Conservation (phyloP, 805 yeast genomes). For the Candida manassasensis region DNA sequence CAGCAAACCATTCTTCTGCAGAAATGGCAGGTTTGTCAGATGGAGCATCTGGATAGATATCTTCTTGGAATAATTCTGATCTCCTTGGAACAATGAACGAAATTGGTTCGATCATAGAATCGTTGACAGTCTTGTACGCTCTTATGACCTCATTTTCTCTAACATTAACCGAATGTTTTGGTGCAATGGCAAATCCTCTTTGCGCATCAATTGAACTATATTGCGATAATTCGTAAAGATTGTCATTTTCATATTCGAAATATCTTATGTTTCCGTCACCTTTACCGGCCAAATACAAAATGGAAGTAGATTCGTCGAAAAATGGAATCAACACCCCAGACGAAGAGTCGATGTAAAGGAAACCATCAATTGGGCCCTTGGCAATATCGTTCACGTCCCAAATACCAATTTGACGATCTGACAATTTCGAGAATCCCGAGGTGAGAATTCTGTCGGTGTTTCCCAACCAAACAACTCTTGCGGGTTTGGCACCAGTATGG, state of each 20-base stretch:
- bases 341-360: slow-evolving; percentile 78
- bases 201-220: slow-evolving; percentile 88
- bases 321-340: slow-evolving; percentile 93
- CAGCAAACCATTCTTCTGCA: slow-evolving; percentile 75
- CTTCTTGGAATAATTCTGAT: slow-evolving; percentile 87
- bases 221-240: slow-evolving; percentile 79
- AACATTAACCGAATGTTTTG: slow-evolving; percentile 74
- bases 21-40: slow-evolving; percentile 72
- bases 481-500: slow-evolving; percentile 88
- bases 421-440: slow-evolving; percentile 88
- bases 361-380: slow-evolving; percentile 86
- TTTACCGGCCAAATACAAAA: slow-evolving; percentile 89
- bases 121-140: slow-evolving; percentile 84
- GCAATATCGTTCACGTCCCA: slow-evolving; percentile 80
- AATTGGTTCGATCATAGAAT: slow-evolving; percentile 79
- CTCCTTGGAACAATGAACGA: slow-evolving; percentile 93
- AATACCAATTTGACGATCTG: slow-evolving; percentile 92
- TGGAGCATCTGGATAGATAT: slow-evolving; percentile 89
- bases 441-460: slow-evolving; percentile 79
- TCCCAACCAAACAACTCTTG: slow-evolving; percentile 89
- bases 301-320: slow-evolving; percentile 74
- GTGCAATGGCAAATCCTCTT: slow-evolving; percentile 90
- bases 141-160: slow-evolving; percentile 80
- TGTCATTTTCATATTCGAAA: slow-evolving; percentile 83
- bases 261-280: slow-evolving; percentile 98